phyloP scores from a whole-genome alignment of 2,329 filamentous ascomycete genomes.

The Westerdykella aurantiaca region DNA sequence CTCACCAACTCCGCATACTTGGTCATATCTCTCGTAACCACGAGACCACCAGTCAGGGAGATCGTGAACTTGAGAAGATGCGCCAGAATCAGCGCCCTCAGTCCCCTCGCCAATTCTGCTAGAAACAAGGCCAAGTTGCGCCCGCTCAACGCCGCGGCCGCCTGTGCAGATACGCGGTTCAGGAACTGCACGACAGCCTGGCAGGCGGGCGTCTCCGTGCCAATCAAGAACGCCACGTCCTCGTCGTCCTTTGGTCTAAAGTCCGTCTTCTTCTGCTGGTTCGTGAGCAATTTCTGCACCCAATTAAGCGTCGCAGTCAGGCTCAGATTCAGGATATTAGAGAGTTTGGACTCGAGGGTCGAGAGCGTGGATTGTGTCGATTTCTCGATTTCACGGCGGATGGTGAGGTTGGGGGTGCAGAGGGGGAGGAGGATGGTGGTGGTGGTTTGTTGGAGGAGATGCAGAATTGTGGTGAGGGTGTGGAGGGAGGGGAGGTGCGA shows the following conservation, averaged over 20 bases:
- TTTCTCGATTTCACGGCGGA: slow-evolving; percentile 83
- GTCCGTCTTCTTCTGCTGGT: slow-evolving; percentile 79
- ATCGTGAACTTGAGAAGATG: slow-evolving; percentile 94
- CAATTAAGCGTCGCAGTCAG: slow-evolving; percentile 71
- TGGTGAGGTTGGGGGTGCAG: slow-evolving; percentile 82
- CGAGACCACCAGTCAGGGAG: slow-evolving; percentile 85
- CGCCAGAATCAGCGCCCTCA: slow-evolving; percentile 74
- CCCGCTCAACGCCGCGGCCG: slow-evolving; percentile 67
- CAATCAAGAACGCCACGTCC: slow-evolving; percentile 24
- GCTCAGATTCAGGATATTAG: slow-evolving; percentile 61
- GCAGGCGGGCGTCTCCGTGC: slow-evolving; percentile 70
- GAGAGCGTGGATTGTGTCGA: slow-evolving; percentile 67
- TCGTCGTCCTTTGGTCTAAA: slow-evolving; percentile 82
- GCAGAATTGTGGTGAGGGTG: slow-evolving; percentile 79
- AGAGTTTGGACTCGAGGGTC: slow-evolving; percentile 79
- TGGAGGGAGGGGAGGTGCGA: slow-evolving; percentile 73
- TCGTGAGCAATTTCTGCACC: slow-evolving; percentile 62
- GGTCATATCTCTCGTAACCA: slow-evolving; percentile 93
- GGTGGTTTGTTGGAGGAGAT: slow-evolving; percentile 89
- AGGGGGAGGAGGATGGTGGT: slow-evolving; percentile 85
- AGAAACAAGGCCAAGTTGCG: slow-evolving; percentile 77
- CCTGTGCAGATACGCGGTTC: slow-evolving; percentile 56
- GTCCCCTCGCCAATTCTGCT: slow-evolving; percentile 73
- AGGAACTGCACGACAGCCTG: slow-evolving; percentile 76
- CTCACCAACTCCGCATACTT: slow-evolving; percentile 84